Evolutionary conservation across 148 eudicot genomes (phyloP).

Genomic region (Rhododendron kiyosumense): DNA sequence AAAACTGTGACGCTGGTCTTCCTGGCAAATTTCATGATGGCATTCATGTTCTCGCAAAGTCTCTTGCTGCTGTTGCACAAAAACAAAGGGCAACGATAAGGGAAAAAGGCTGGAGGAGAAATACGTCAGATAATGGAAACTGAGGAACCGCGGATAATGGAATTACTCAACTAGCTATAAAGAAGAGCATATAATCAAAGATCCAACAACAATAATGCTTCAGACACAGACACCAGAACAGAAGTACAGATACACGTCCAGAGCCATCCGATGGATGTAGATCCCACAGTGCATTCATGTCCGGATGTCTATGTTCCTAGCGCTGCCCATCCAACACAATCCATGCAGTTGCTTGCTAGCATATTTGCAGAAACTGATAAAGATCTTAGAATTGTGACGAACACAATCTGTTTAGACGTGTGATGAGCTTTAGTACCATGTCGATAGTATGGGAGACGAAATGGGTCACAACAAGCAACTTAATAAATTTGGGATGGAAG

Average conservation of each 20-base stretch:
- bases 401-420: neutral
- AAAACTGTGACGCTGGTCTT: neutral
- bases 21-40: neutral
- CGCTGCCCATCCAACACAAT: neutral
- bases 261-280: neutral
- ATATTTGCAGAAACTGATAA: neutral
- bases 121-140: neutral
- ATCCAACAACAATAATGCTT: neutral
- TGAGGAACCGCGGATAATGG: neutral
- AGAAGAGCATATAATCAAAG: neutral
- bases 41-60: conserved; percentile 20
- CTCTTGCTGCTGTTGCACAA: conserved; percentile 30
- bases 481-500: no score
- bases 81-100: conserved; percentile 13
- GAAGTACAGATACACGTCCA: neutral
- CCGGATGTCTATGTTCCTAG: no score
- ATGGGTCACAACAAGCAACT: no score
- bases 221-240: neutral
- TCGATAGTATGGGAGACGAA: no score
- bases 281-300: no score
- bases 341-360: neutral
- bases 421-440: no score
- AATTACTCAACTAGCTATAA: neutral
- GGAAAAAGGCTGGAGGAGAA: neutral
- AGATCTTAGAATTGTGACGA: no score